These are phyloP conservation scores for Beauveria sp. DNA, from an alignment of 2,329 filamentous ascomycete genomes.

Conservation along the genomic window DNA sequence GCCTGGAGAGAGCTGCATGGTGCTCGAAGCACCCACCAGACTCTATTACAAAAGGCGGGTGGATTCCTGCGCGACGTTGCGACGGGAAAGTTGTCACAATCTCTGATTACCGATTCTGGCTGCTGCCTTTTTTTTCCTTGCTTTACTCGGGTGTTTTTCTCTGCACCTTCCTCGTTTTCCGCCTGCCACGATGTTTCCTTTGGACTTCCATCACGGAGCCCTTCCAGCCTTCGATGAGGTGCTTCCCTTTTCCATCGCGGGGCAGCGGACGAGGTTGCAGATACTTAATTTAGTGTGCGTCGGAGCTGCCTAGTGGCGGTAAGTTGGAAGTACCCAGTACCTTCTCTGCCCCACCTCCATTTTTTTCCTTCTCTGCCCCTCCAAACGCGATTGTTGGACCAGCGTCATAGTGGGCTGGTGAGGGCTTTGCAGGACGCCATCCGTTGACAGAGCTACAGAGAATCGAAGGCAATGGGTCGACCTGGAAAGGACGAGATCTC, in stretches of 20 bases:
- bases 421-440: background rate
- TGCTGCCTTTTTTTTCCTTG: background rate
- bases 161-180: background rate
- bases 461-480: background rate
- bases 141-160: background rate
- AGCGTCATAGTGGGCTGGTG: slow-evolving; percentile 8
- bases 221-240: slow-evolving; percentile 1
- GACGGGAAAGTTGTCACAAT: background rate
- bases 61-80: background rate
- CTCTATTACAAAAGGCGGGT: slow-evolving; percentile 1
- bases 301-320: background rate
- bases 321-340: slow-evolving; percentile 11
- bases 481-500: background rate
- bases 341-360: slow-evolving; percentile 10
- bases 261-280: slow-evolving; percentile 14
- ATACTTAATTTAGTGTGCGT: slow-evolving; percentile 10
- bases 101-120: background rate
- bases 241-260: slow-evolving; percentile 8
- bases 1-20: background rate
- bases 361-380: slow-evolving; percentile 14
- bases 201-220: background rate
- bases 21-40: background rate
- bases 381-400: slow-evolving; percentile 2
- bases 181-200: background rate
- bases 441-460: background rate